Percentiles rank a stretch among this genome's conserved stretches.
Conservation (phyloP, 164 flowering plant genomes). For the Tetracentron sinense region DNA sequence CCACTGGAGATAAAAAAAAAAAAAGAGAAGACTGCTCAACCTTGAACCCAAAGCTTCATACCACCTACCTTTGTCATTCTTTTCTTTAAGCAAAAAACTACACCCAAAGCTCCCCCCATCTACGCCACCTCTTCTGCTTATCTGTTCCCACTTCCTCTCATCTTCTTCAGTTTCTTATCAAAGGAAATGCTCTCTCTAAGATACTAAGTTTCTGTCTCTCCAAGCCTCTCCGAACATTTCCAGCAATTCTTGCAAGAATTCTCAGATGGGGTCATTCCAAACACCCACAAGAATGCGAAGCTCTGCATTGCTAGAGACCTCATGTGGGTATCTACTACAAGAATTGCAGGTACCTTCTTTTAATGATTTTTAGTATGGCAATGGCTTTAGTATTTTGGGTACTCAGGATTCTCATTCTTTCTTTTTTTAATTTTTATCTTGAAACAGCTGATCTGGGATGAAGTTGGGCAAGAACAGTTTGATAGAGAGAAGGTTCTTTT, state of each 20-base stretch:
- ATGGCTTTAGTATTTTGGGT: background rate
- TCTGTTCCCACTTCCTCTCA: background rate
- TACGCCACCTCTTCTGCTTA: background rate
- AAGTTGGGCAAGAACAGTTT: constrained; percentile 76
- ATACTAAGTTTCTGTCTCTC: background rate
- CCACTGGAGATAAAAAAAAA: constrained; percentile 7
- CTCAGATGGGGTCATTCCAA: constrained; percentile 41
- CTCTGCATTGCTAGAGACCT: constrained; percentile 54
- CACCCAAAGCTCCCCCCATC: constrained; percentile 23
- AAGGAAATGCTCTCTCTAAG: constrained; percentile 8
- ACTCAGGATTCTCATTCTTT: background rate
- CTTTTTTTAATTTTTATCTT: background rate
- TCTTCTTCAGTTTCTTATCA: background rate
- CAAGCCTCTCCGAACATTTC: background rate
- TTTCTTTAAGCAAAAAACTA: constrained; percentile 56
- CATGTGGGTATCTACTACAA: constrained; percentile 85
- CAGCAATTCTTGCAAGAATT: background rate
- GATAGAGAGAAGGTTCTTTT: constrained; percentile 71
- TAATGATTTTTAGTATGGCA: background rate
- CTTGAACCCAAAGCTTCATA: constrained; percentile 59
- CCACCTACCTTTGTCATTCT: constrained; percentile 46
- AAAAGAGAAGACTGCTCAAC: too few relatives aligned
- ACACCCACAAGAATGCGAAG: constrained; percentile 40
- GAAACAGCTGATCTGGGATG: constrained; percentile 87
- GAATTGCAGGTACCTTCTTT: constrained; percentile 64